These are phyloP conservation scores for Fusarium sp. DNA, from an alignment of 2,329 filamentous ascomycete genomes.

Conservation along the genomic window DNA sequence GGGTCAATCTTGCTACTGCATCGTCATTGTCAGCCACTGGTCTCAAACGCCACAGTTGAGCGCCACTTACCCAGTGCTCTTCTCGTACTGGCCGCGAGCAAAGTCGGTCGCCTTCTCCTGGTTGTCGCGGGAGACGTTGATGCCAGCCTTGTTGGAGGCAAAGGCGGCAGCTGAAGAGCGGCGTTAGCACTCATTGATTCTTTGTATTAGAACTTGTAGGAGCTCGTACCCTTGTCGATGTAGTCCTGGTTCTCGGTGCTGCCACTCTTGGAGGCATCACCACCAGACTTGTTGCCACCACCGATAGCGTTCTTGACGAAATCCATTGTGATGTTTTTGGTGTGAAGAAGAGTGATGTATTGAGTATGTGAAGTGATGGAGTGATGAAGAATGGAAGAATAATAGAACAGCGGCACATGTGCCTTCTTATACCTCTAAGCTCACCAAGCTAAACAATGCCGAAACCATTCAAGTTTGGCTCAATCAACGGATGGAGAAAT, in stretches of 20 bases:
- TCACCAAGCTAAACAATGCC: constrained; percentile 17
- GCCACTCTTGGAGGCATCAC: constrained; percentile 26
- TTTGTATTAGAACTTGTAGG: not conserved
- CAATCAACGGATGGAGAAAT: constrained; percentile 30
- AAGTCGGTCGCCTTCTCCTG: constrained; percentile 60
- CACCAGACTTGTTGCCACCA: constrained; percentile 35
- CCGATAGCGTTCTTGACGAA: constrained; percentile 50
- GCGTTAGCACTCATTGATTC: not conserved
- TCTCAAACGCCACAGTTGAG: not conserved
- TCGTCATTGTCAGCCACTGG: constrained; percentile 15
- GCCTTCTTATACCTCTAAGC: constrained; percentile 40
- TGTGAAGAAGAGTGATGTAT: not conserved
- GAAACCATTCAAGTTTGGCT: constrained; percentile 14
- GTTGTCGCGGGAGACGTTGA: constrained; percentile 53
- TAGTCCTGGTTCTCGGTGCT: constrained; percentile 51
- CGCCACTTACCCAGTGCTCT: constrained; percentile 55
- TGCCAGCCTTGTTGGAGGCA: constrained; percentile 55
- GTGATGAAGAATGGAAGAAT: not conserved
- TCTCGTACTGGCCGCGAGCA: constrained; percentile 56
- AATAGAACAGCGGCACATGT: not conserved
- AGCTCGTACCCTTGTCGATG: constrained; percentile 56
- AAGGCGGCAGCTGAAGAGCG: constrained; percentile 49
- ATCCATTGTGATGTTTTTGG: constrained; percentile 54
- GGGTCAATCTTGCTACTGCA: constrained; percentile 43
- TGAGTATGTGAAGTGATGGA: constrained; percentile 1